phyloP scores from a whole-genome alignment of 164 flowering plant genomes.

The Vitis labrusca region DNA sequence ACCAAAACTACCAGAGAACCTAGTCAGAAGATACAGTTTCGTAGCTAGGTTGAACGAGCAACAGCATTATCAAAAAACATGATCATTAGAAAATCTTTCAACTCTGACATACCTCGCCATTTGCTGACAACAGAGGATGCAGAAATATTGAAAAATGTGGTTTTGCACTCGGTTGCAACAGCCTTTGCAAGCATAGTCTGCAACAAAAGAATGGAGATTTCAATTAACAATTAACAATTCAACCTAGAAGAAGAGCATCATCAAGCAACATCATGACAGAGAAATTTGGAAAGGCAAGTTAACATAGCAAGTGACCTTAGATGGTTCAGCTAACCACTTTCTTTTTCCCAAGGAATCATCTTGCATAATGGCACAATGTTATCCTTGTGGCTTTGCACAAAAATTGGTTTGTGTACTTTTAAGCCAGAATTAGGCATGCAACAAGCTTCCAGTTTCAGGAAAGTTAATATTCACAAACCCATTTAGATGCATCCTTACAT shows the following conservation, averaged over 20 bases:
- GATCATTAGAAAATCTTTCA: background rate
- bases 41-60: too few species aligned
- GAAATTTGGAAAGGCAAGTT: background rate
- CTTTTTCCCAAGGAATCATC: background rate
- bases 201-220: slow-evolving; percentile 12
- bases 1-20: too few species aligned
- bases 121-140: slow-evolving; percentile 99
- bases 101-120: slow-evolving; percentile 88
- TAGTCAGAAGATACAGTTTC: too few species aligned
- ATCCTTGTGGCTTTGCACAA: background rate
- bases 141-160: slow-evolving; percentile 98
- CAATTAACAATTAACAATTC: background rate
- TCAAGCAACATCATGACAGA: background rate
- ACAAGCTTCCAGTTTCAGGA: background rate
- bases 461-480: background rate
- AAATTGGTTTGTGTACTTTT: background rate
- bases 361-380: background rate
- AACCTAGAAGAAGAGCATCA: background rate
- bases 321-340: background rate
- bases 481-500: too few species aligned
- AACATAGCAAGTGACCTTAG: background rate
- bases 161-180: slow-evolving; percentile 98
- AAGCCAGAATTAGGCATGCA: background rate
- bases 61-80: background rate
- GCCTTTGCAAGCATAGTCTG: slow-evolving; percentile 99